These are phyloP conservation scores for Hymenoscyphus scutula DNA, from an alignment of 2,329 filamentous ascomycete genomes.

Conservation along the genomic window DNA sequence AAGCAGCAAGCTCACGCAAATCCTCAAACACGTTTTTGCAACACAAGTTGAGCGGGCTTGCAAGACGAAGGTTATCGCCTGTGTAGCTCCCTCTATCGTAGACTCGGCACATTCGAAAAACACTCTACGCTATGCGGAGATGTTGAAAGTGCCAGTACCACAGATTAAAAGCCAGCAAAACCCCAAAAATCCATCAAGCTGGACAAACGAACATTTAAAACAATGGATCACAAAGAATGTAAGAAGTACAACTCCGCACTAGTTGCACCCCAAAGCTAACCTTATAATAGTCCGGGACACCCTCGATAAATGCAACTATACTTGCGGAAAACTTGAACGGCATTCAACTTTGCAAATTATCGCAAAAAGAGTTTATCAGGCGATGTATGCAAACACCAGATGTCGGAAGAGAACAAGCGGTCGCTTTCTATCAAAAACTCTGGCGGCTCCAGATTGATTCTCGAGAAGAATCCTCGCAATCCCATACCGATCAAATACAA, in stretches of 20 bases:
- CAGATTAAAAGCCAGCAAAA: conserved; percentile 29
- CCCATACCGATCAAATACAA: conserved; percentile 12
- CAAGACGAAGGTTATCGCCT: conserved; percentile 97
- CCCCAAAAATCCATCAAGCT: conserved; percentile 38
- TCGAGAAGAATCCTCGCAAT: conserved; percentile 20
- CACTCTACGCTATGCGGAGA: conserved; percentile 87
- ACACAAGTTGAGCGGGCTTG: conserved; percentile 65
- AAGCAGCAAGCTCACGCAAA: conserved; percentile 75
- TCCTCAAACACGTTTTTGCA: conserved; percentile 89
- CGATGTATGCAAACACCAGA: conserved; percentile 42
- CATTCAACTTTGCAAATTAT: conserved; percentile 42
- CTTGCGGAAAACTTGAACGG: conserved; percentile 44
- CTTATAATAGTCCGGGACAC: conserved; percentile 40
- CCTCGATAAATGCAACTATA: conserved; percentile 35
- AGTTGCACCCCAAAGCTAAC: not conserved
- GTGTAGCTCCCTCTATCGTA: conserved; percentile 88
- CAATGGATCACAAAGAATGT: conserved; percentile 44
- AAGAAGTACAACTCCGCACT: conserved; percentile 23
- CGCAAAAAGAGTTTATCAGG: conserved; percentile 40
- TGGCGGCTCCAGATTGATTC: conserved; percentile 46
- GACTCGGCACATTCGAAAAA: conserved; percentile 81
- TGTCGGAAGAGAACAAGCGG: conserved; percentile 41
- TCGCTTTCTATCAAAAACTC: conserved; percentile 43
- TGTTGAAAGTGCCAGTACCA: conserved; percentile 43
- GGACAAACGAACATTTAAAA: conserved; percentile 41